Base-by-base conservation (phyloP, 768 basidiomycete genomes). In the Leccinum truebloodii region DNA sequence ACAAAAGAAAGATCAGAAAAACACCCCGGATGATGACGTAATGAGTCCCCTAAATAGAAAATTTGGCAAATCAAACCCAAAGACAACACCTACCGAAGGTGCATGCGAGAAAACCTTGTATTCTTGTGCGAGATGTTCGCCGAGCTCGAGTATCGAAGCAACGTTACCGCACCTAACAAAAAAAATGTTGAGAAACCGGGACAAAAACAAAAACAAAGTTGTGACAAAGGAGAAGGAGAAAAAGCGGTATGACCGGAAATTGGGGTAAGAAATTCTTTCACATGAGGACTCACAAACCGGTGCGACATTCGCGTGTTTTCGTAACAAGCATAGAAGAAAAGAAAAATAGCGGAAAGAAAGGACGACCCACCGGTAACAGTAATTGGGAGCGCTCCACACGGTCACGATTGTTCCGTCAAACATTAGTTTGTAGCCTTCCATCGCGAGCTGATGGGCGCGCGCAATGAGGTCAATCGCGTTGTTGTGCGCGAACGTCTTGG, bases 361-460 rank as follows among this genome's bases (percentile, higher is more conserved):
- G 44, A 46, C 12, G 16, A 81, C 87, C 63, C 68, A 96, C 92
- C 95, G 81, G 76, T 98, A 98, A 76, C 96, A 98, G 73, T 98
- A 98, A 76, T 98, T 98, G 14, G 95, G 96, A 3, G 95, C 95
- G 68, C 91, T 94, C 95, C 96, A 98, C 44, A 98, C 95, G 8
- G 96, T 98, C 34, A 98, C 96, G 66, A 98, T 95, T 49, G 86
- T 88, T 55, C 85, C 80, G 75, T 98, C 95, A 69, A 97, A 97
- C 95, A 98, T 96, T 74, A 94, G 83, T 78, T 97, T 98, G 77
- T 86, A 97, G 22, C 95, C 95, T 76, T 97, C 95, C 93, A 96
- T 96, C 2, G 93, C 96, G 35, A 98, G 87, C 72, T 99, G 96
- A 79, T 99, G 96, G 16, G 96, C 96, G 52, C 96, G 82, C 18